Evolutionary conservation across 2,329 filamentous ascomycete species (phyloP).

Genomic region (Aspergillus aculeatinus): DNA sequence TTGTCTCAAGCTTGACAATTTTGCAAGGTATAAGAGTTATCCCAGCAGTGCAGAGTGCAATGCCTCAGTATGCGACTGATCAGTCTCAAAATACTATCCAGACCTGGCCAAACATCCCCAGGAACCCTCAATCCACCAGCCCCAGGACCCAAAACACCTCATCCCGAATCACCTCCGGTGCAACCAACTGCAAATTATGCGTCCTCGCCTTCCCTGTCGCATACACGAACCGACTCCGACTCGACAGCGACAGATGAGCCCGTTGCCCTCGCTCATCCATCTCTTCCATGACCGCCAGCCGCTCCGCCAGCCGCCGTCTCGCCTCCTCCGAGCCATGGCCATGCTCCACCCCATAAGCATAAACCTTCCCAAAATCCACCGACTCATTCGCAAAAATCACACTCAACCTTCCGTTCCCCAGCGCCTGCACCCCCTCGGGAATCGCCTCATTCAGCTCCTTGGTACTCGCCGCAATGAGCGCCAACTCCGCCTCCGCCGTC

Average conservation of each 20-base stretch:
- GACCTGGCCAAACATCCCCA: too few species aligned
- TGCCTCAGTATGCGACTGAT: too few species aligned
- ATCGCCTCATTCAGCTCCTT: not conserved
- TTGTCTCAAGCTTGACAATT: too few species aligned
- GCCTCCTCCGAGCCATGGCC: not conserved
- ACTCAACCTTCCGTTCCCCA: not conserved
- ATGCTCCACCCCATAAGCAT: not conserved
- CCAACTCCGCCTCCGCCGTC: not conserved
- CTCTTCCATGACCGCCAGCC: not conserved
- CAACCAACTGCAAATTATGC: conserved; percentile 1
- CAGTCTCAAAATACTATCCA: too few species aligned
- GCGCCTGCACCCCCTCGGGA: not conserved
- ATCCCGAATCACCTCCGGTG: not conserved
- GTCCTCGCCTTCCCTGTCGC: not conserved
- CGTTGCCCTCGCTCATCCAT: not conserved
- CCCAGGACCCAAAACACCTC: conserved; percentile 1
- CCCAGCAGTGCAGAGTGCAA: too few species aligned
- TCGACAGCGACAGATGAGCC: not conserved
- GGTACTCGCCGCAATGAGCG: not conserved
- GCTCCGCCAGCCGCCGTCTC: not conserved
- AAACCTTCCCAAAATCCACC: not conserved
- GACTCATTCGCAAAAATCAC: conserved; percentile 1
- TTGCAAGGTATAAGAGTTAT: too few species aligned
- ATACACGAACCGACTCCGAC: not conserved
- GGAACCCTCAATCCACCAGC: not conserved